phyloP scores from a whole-genome alignment of 1,284 basidiomycete genomes.

The Trichosporon sp. region DNA sequence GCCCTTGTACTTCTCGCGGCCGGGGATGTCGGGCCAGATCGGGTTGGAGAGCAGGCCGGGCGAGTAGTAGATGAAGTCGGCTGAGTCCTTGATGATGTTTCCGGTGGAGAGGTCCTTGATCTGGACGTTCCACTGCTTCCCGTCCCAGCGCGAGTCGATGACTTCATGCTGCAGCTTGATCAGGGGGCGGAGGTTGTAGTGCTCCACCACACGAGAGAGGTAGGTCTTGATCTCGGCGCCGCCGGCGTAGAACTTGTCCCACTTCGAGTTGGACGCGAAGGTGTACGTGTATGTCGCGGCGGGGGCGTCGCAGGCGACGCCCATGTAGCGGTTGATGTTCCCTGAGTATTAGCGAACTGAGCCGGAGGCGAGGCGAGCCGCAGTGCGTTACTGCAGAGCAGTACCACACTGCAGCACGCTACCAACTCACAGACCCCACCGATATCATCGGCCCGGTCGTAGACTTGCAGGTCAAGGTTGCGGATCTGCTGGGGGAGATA shows the following conservation, averaged over 20 bases:
- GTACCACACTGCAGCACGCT: too few species aligned
- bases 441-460: conserved; percentile 28
- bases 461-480: conserved; percentile 26
- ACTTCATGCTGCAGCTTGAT: conserved; percentile 43
- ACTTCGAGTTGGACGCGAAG: conserved; percentile 36
- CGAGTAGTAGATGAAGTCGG: conserved; percentile 47
- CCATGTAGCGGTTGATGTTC: conserved; percentile 45
- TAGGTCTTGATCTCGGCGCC: conserved; percentile 43
- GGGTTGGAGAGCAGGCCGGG: conserved; percentile 38
- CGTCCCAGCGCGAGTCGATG: conserved; percentile 37
- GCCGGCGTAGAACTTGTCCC: conserved; percentile 39
- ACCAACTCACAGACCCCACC: conserved; percentile 30
- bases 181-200: conserved; percentile 36
- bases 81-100: conserved; percentile 31
- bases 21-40: conserved; percentile 44
- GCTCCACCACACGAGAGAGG: conserved; percentile 36
- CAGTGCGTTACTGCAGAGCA: too few species aligned
- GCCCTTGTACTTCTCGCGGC: conserved; percentile 40
- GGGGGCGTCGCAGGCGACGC: conserved; percentile 43
- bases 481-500: conserved; percentile 24
- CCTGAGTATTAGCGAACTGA: conserved; percentile 18
- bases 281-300: conserved; percentile 39
- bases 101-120: conserved; percentile 26
- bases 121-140: conserved; percentile 38
- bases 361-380: background rate